Evolutionary conservation across 2,329 filamentous ascomycete species (phyloP), one percentile per base, ranked within the genome.

Genomic region (Aspergillus alliaceus): DNA sequence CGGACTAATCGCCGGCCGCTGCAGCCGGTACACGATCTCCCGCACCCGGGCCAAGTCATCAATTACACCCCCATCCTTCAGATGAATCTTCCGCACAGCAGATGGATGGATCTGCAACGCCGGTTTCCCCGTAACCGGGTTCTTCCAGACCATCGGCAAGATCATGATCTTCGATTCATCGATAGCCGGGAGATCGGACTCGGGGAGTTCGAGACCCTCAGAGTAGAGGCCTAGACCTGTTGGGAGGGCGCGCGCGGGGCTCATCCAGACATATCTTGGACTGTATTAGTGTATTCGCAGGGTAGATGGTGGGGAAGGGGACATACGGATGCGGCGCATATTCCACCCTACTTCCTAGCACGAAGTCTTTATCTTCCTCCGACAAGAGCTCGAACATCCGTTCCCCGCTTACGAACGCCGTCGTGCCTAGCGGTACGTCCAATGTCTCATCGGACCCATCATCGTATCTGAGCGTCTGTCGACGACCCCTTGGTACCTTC

Each of bases 111-210:
- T 80, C 72, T 92, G 89, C 22, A 93, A 76, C 1, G 90, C 87
- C 7, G 91, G 77, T 11, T 82, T 80, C 7, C 86, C 87, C 0
- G 87, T 91, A 2, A 86, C 80, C 0, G 89, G 89, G 69, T 92
- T 93, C 65, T 84, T 84, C 89, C 89, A 93, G 72, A 83, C 85
- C 85, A 93, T 88, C 24, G 90, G 89, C 37, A 91, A 79, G 59
- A 88, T 77, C 75, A 90, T 86, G 68, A 92, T 85, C 70, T 90
- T 88, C 27, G 79, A 75, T 48, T 82, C 71, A 18, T 90, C 86
- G 59, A 91, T 79, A 1, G 83, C 80, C 1, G 90, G 89, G 0
- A 93, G 79, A 4, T 88, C 80, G 2, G 75, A 74, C 0, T 79
- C 51, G 0, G 84, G 71, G 1, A 91, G 77, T 66, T 93, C 90